A percentile compares a stretch with the other conserved stretches of the same genome.
Evolutionary conservation across 805 yeast genomes (phyloP).

Genomic region (Myxozyma nipponensis): DNA sequence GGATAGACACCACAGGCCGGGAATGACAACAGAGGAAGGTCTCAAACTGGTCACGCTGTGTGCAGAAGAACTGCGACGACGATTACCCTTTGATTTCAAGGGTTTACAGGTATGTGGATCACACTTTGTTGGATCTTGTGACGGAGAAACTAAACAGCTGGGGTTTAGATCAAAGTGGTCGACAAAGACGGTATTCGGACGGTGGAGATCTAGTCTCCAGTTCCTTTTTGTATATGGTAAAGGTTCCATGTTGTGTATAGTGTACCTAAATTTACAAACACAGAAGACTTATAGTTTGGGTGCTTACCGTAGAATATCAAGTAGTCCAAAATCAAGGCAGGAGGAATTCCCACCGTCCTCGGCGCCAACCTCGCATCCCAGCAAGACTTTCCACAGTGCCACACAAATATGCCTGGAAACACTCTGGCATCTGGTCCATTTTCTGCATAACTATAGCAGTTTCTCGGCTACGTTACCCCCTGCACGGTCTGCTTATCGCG

Average conservation of each 20-base stretch:
- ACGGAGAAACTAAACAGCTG: neutral
- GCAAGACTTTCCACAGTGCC: too few species aligned
- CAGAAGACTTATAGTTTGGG: neutral
- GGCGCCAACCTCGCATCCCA: too few species aligned
- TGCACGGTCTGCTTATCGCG: too few species aligned
- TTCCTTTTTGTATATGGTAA: too few species aligned
- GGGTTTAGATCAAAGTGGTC: conserved; percentile 52
- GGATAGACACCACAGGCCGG: conserved; percentile 83
- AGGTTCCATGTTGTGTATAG: neutral
- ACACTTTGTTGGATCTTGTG: neutral
- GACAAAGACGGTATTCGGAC: conserved; percentile 57
- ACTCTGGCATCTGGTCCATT: too few species aligned
- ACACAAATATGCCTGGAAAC: too few species aligned
- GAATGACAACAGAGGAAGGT: conserved; percentile 74
- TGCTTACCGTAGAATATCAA: neutral
- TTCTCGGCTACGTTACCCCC: too few species aligned
- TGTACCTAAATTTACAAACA: neutral
- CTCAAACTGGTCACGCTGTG: conserved; percentile 67
- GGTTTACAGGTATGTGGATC: conserved; percentile 58
- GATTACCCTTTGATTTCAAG: conserved; percentile 94
- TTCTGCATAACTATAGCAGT: too few species aligned
- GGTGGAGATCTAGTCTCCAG: conserved; percentile 35
- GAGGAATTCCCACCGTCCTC: neutral
- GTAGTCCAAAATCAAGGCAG: neutral
- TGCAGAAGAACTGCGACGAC: conserved; percentile 68